Evolutionary conservation across 345 rosid species (phyloP).

Genomic region (Eucalyptus erythrocorys): DNA sequence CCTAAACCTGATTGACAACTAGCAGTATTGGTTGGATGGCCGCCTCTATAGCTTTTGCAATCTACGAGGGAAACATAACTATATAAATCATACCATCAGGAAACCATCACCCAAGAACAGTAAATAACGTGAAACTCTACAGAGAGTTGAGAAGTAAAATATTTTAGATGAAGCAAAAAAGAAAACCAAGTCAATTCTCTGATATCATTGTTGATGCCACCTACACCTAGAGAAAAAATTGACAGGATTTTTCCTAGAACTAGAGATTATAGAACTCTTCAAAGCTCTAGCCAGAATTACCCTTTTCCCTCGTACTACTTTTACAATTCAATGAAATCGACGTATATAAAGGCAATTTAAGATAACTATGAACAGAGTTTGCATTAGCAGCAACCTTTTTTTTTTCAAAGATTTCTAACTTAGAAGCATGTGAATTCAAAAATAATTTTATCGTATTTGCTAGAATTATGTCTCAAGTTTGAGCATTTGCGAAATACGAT

Average conservation of each 20-base stretch:
- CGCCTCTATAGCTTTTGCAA: conserved; percentile 37
- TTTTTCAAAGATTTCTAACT: too few species aligned
- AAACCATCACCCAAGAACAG: neutral
- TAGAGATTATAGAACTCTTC: neutral
- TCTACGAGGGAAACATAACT: conserved; percentile 20
- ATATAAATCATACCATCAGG: neutral
- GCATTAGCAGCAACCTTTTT: too few species aligned
- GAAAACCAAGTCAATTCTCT: neutral
- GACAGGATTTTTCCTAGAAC: neutral
- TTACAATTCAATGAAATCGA: too few species aligned
- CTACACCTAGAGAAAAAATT: neutral
- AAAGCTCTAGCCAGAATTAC: neutral
- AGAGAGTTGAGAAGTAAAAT: neutral
- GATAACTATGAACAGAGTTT: too few species aligned
- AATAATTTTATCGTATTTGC: too few species aligned
- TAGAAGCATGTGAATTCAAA: too few species aligned
- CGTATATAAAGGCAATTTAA: too few species aligned
- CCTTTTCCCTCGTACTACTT: neutral
- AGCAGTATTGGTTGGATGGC: conserved; percentile 64
- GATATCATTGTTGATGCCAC: neutral
- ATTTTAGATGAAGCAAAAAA: neutral
- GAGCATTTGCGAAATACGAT: too few species aligned
- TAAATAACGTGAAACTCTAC: neutral
- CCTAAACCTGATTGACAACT: conserved; percentile 57
- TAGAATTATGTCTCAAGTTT: too few species aligned